Base-by-base conservation (phyloP, 306 rosid species). In the Cucurbita argyrosperma region DNA sequence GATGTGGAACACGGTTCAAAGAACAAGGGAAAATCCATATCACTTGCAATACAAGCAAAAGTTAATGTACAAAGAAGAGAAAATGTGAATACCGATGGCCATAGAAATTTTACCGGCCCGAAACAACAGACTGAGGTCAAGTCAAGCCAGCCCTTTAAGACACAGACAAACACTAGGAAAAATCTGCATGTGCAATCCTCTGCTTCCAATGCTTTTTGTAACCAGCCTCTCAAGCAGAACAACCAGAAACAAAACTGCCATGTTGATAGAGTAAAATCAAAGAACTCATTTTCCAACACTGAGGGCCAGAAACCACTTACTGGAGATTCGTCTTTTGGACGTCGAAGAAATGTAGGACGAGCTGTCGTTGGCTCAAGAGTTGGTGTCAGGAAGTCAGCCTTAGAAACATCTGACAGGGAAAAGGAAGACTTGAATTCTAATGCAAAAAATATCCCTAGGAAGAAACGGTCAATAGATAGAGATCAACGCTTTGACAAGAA, bases 41-140 rank as follows among this genome's bases (percentile, higher is more conserved):
- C 98, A 2, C 98, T 94, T 79, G 98, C 98, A 54, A 78, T 94
- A 77, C 98, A 94, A 82, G 98, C 98, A 73, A 94, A 94, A 79
- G 98, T 90, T 79, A 94, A 94, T 82, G 98, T 94, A 79, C 97
- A 89, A 75, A 86, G 77, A 88, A 74, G 98, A 79, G 97, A 91
- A 85, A 89, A 93, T 64, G 85, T 89, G 81, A 90, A 74, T 82
- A 61, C 77, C 79, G 85, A 68, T 62, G 78, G 81, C 72, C 82
- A 78, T 50, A 87, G 85, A 83, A 86, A 70, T 82, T 82, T 79
- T 67, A 79, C 37, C 18, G 81, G 75, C 67, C 89, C 81, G 66
- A 89, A 86, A 71, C 92, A 86, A 70, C 90, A 88, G 67, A 77
- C 70, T 74, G 96, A 90, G 66, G 75, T 35, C 46, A 89, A 82